A percentile compares a stretch with the other conserved stretches of the same genome.
These are phyloP conservation scores for Phytophthora aleatoria DNA, from an alignment of 352 stramenopile genomes.

Conservation along the genomic window DNA sequence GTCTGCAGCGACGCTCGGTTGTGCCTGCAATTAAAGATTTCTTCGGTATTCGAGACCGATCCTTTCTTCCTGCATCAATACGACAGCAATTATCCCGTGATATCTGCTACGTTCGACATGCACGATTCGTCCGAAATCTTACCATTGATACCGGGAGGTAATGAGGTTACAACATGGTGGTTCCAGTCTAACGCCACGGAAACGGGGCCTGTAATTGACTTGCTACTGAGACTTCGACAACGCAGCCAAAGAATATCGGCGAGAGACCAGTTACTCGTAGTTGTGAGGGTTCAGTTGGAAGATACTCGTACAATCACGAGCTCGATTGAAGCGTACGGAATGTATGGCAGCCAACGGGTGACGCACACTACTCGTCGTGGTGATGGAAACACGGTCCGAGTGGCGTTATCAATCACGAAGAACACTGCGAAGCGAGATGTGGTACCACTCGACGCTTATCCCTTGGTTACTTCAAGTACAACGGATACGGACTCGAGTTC, in stretches of 20 bases:
- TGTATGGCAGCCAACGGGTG: slow-evolving; percentile 43
- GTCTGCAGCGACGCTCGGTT: slow-evolving; percentile 11
- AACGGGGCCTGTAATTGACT: slow-evolving; percentile 23
- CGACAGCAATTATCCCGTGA: slow-evolving; percentile 22
- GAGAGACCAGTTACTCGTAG: slow-evolving; percentile 38
- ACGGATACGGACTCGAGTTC: not conserved
- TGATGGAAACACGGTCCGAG: slow-evolving; percentile 16
- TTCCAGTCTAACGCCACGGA: slow-evolving; percentile 28
- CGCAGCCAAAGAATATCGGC: slow-evolving; percentile 35
- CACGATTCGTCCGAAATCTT: slow-evolving; percentile 11
- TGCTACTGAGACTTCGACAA: slow-evolving; percentile 43
- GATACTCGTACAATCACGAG: slow-evolving; percentile 10
- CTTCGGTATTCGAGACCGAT: slow-evolving; percentile 31
- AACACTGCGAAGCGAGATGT: slow-evolving; percentile 23
- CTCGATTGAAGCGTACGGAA: slow-evolving; percentile 23
- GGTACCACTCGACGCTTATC: slow-evolving; percentile 29
- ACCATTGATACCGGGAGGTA: slow-evolving; percentile 22
- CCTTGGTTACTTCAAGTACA: slow-evolving; percentile 9
- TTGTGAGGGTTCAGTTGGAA: slow-evolving; percentile 18
- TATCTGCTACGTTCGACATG: slow-evolving; percentile 35
- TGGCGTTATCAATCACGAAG: slow-evolving; percentile 30
- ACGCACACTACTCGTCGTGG: slow-evolving; percentile 22
- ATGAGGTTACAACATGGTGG: slow-evolving; percentile 28
- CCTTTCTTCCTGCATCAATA: slow-evolving; percentile 40
- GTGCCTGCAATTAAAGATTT: slow-evolving; percentile 39